Evolutionary conservation across 306 rosid genomes (phyloP).

Genomic region (Cotoneaster glaucophyllus): DNA sequence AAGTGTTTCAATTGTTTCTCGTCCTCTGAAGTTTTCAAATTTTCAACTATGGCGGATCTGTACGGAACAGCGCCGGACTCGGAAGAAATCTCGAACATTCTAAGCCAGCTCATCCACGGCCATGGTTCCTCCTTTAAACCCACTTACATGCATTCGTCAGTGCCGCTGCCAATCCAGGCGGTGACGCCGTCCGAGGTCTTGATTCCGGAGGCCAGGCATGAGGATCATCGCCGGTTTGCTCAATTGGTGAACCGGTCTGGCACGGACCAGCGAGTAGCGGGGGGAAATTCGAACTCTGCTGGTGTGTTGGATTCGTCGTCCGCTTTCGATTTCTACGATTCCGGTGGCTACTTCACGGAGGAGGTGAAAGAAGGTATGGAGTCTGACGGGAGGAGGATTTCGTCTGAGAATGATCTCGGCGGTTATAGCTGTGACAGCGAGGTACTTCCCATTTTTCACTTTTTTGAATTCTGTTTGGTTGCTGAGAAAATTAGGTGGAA

Average conservation of each 20-base stretch:
- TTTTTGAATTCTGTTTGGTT: not conserved
- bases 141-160: slow-evolving; percentile 17
- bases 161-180: slow-evolving; percentile 13
- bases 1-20: not conserved
- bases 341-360: slow-evolving; percentile 12
- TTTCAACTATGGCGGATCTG: slow-evolving; percentile 43
- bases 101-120: slow-evolving; percentile 46
- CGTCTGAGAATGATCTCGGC: slow-evolving; percentile 40
- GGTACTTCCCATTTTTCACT: slow-evolving; percentile 18
- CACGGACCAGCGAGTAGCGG: slow-evolving; percentile 5
- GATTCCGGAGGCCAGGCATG: slow-evolving; percentile 6
- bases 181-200: slow-evolving; percentile 5
- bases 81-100: slow-evolving; percentile 54
- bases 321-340: slow-evolving; percentile 12
- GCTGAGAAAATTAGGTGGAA: not conserved
- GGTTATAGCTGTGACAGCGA: slow-evolving; percentile 46
- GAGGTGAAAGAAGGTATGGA: slow-evolving; percentile 26
- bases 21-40: not conserved
- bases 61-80: slow-evolving; percentile 46
- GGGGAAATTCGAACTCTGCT: slow-evolving; percentile 9
- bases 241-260: slow-evolving; percentile 20
- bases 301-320: slow-evolving; percentile 3
- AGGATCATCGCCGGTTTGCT: slow-evolving; percentile 11
- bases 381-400: slow-evolving; percentile 27
- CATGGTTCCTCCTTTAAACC: slow-evolving; percentile 24